Conservation (phyloP, 164 flowering plant species). For the Akebia trifoliata region DNA sequence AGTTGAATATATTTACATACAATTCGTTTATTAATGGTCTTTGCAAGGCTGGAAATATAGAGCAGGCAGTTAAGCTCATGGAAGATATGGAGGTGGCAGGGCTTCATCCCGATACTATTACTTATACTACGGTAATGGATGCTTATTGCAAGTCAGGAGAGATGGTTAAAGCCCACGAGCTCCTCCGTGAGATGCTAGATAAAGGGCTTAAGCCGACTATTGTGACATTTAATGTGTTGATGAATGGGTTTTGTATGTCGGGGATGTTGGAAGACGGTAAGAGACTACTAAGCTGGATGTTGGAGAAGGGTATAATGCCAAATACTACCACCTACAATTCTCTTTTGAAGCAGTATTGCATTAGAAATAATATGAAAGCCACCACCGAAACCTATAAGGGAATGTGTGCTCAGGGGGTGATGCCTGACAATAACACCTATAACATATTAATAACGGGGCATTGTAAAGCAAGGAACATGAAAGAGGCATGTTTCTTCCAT, state of each 20-base stretch:
- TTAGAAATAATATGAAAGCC: slow-evolving; percentile 25
- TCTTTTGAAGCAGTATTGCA: slow-evolving; percentile 29
- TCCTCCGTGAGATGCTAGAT: slow-evolving; percentile 32
- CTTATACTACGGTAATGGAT: slow-evolving; percentile 35
- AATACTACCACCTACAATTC: slow-evolving; percentile 34
- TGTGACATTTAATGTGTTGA: slow-evolving; percentile 47
- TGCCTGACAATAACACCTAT: slow-evolving; percentile 26
- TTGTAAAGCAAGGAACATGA: slow-evolving; percentile 32
- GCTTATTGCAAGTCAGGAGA: slow-evolving; percentile 29
- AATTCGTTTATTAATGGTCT: slow-evolving; percentile 32
- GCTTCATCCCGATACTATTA: slow-evolving; percentile 24
- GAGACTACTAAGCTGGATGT: slow-evolving; percentile 34
- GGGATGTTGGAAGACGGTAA: slow-evolving; percentile 56
- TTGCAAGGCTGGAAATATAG: slow-evolving; percentile 28
- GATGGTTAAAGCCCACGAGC: slow-evolving; percentile 26
- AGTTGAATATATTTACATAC: slow-evolving; percentile 25
- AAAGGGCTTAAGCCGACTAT: slow-evolving; percentile 31
- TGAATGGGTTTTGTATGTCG: slow-evolving; percentile 45
- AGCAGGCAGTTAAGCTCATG: slow-evolving; percentile 30
- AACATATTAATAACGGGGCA: slow-evolving; percentile 34
- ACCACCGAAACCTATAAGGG: slow-evolving; percentile 23
- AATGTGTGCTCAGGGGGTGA: slow-evolving; percentile 25
- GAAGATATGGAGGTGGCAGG: slow-evolving; percentile 30
- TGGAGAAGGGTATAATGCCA: slow-evolving; percentile 38
- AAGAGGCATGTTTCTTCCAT: slow-evolving; percentile 30